phyloP scores from a whole-genome alignment of 352 stramenopile species.

The Blastocystis sp. region DNA sequence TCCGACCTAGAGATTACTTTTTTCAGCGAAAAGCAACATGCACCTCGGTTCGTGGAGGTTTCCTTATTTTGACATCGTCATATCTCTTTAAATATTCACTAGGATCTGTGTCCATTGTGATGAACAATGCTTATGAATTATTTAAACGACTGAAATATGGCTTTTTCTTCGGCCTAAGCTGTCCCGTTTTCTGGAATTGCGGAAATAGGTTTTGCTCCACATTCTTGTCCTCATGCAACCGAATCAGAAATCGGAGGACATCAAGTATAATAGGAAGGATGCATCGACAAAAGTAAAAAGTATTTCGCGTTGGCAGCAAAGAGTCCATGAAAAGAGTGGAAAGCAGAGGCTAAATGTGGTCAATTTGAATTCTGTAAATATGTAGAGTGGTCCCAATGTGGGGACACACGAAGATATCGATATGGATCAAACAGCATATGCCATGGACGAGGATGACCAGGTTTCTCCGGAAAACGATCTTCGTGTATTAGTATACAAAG shows the following conservation, averaged over 20 bases:
- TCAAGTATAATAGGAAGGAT: background rate
- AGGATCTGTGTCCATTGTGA: background rate
- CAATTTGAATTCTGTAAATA: background rate
- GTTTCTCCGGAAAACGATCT: conserved; percentile 72
- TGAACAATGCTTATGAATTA: background rate
- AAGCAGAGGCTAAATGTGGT: background rate
- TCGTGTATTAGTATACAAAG: conserved; percentile 92
- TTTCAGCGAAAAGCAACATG: background rate
- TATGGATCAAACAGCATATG: background rate
- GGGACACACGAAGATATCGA: conserved; percentile 6
- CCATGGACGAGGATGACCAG: conserved; percentile 64
- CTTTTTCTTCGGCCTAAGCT: background rate
- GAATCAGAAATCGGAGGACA: background rate
- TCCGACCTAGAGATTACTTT: conserved; percentile 24
- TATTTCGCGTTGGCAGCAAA: conserved; percentile 22
- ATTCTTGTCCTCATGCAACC: background rate
- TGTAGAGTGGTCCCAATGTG: background rate
- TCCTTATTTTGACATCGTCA: conserved; percentile 2
- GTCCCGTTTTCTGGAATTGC: background rate
- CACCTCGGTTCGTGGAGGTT: conserved; percentile 37
- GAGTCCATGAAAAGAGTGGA: background rate
- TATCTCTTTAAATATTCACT: conserved; percentile 35
- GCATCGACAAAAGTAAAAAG: background rate
- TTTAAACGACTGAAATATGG: background rate
- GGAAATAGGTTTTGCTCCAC: background rate